phyloP scores from a whole-genome alignment of 2,329 filamentous ascomycete species.

The Calonectria pauciramosa region DNA sequence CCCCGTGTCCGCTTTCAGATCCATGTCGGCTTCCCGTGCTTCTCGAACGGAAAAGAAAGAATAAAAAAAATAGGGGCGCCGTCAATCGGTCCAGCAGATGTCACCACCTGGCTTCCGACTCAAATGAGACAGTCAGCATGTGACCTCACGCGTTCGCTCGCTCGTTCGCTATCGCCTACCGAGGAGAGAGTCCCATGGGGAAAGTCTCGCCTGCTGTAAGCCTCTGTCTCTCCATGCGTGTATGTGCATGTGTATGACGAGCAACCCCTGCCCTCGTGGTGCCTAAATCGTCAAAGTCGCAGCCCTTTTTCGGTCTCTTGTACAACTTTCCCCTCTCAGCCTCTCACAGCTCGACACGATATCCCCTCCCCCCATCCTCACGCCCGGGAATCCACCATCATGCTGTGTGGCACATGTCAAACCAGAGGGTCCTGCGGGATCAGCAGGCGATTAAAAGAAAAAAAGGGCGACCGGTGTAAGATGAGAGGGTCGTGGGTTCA shows the following conservation, averaged over 20 bases:
- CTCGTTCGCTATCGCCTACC: neutral
- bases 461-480: constrained; percentile 5
- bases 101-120: neutral
- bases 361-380: constrained; percentile 30
- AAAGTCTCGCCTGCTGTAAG: constrained; percentile 9
- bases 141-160: neutral
- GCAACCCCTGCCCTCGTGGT: neutral
- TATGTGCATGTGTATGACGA: neutral
- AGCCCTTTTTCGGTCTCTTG: constrained; percentile 37
- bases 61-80: neutral
- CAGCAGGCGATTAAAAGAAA: constrained; percentile 6
- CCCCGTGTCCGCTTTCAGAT: constrained; percentile 20
- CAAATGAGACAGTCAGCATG: constrained; percentile 17
- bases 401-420: constrained; percentile 43
- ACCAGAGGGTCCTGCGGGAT: neutral
- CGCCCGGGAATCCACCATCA: constrained; percentile 4
- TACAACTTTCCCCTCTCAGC: constrained; percentile 29
- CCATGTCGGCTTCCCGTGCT: constrained; percentile 27
- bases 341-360: constrained; percentile 53
- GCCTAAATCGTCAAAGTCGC: constrained; percentile 12
- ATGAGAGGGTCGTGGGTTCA: neutral
- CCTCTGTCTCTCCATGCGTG: neutral
- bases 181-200: neutral
- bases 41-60: constrained; percentile 23
- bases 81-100: neutral